Conservation (phyloP, 176 grass and related monocot genomes). For the Hordeum vulgare region MorexV3_pseudomolecules_assembly NC_058520.1:555716990-555717489, state of each 20-base stretch:
- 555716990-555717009: slow-evolving; percentile 44
- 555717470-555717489: slow-evolving; percentile 90
- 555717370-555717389: slow-evolving; percentile 74
- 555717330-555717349: slow-evolving; percentile 33
- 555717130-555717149: background rate
- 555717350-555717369: slow-evolving; percentile 71
- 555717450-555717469: slow-evolving; percentile 89
- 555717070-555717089: slow-evolving; percentile 35
- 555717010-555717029: slow-evolving; percentile 40
- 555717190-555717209: slow-evolving; percentile 22
- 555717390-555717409: slow-evolving; percentile 53
- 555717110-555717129: slow-evolving; percentile 14
- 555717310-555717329: slow-evolving; percentile 76
- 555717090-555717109: slow-evolving; percentile 5
- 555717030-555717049: slow-evolving; percentile 24
- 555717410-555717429: slow-evolving; percentile 70
- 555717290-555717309: slow-evolving; percentile 54
- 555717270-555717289: slow-evolving; percentile 41
- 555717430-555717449: slow-evolving; percentile 63
- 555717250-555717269: slow-evolving; percentile 62
- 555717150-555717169: background rate
- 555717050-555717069: slow-evolving; percentile 61
- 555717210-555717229: slow-evolving; percentile 31
- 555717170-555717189: slow-evolving; percentile 5
- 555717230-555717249: slow-evolving; percentile 75